A percentile compares a stretch with the other conserved stretches of the same genome.
Evolutionary conservation across 176 grass and related monocot genomes (phyloP).

Genomic region (Triticum aestivum): DNA sequence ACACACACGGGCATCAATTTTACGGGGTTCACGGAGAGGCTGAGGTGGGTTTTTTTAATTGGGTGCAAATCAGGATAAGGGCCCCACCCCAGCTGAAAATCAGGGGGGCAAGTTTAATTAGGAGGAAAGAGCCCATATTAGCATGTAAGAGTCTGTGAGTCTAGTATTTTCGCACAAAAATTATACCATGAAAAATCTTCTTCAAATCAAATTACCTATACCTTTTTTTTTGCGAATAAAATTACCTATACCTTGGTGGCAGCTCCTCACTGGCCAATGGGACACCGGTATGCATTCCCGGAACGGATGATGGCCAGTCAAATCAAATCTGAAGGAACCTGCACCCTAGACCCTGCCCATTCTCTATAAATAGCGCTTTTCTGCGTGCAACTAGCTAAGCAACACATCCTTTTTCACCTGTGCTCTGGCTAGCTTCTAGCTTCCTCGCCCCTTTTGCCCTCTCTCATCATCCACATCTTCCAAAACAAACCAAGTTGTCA

Average conservation of each 20-base stretch:
- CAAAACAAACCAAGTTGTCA: not conserved
- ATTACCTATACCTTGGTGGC: not conserved
- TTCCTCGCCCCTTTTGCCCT: slow-evolving; percentile 1
- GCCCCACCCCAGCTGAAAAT: no score
- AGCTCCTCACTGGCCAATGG: not conserved
- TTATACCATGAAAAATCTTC: no score
- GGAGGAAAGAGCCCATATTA: no score
- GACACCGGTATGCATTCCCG: not conserved
- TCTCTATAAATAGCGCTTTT: slow-evolving; percentile 61
- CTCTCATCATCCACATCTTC: not conserved
- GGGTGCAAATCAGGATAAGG: no score
- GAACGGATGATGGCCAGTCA: not conserved
- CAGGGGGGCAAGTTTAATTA: no score
- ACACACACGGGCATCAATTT: no score
- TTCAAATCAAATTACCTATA: no score
- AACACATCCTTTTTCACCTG: slow-evolving; percentile 23
- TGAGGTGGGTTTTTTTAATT: no score
- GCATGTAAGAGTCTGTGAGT: no score
- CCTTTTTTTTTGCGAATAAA: no score
- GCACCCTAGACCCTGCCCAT: not conserved
- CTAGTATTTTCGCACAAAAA: no score
- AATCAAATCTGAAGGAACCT: slow-evolving; percentile 40
- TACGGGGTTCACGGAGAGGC: no score
- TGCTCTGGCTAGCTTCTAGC: slow-evolving; percentile 15
- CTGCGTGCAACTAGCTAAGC: slow-evolving; percentile 23